Evolutionary conservation across 495 filamentous ascomycete species (phyloP), one percentile per base, ranked within the genome.

Genomic region (Corynascus novoguineensis): DNA sequence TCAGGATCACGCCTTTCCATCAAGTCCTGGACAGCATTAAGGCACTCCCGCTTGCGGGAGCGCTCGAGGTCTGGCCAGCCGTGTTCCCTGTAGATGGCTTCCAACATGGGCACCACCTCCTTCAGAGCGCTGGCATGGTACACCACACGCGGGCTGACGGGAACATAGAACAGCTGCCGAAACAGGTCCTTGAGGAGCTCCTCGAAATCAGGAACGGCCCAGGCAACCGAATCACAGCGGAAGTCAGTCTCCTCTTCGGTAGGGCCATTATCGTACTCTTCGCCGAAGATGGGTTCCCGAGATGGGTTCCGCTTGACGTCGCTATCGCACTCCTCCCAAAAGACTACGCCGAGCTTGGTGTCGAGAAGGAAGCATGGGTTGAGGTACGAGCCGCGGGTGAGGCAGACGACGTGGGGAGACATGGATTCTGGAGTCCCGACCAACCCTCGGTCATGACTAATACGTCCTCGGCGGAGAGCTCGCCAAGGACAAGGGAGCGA

Each of bases 11-110:
- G 37, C 15, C 45, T 40, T 19, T 44, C 21, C 38, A 57, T 9
- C 4, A 51, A 10, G 21, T 27, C 34, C 22, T 27, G 49, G 19
- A 40, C 49, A 7, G 55, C 60, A 28, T 57, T 41, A 24, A 58
- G 31, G 40, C 61, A 66, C 19, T 61, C 58, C 49, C 41, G 22
- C 58, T 64, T 66, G 34, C 22, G 60, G 49, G 63, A 66, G 7
- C 50, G 45, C 22, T 61, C 52, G 14, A 63, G 32, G 29, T 61
- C 48, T n/a, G 64, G 64, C 61, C 61, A 64, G 22, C 61, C 60
- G 28, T 66, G 55, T n/a, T 42, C 50, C 12, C 45, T 53, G 32
- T 61, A 64, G 11, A 64, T 62, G 25, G 35, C 50, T 53, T 45
- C 21, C 21, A 44, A 3, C 41, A 21, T 25, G 10, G 22, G 63